Evolutionary conservation across 768 basidiomycete genomes (phyloP).

Genomic region (Lactarius quietus): DNA sequence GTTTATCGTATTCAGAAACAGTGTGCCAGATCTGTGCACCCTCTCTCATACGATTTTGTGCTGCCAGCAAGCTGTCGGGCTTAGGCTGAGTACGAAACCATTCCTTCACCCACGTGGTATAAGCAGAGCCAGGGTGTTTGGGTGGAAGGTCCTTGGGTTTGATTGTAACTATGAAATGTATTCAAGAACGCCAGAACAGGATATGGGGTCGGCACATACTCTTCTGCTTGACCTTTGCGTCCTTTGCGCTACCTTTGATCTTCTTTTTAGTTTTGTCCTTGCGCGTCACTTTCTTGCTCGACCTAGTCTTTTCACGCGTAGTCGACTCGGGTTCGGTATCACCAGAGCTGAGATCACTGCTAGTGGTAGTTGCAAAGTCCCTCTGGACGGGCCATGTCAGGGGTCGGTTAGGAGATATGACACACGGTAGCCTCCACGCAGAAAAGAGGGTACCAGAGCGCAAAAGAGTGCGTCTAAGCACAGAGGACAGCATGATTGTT

Average conservation of each 20-base stretch:
- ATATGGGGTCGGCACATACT: background rate
- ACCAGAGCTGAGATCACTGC: too few species aligned
- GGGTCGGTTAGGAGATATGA: background rate
- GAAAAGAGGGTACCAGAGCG: background rate
- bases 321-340: conserved; percentile 11
- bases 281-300: background rate
- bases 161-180: conserved; percentile 1
- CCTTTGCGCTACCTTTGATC: background rate
- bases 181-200: background rate
- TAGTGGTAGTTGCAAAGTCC: background rate
- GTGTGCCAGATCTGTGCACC: conserved; percentile 3
- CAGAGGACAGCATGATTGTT: conserved; percentile 7
- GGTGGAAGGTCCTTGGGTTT: background rate
- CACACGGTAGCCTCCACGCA: background rate
- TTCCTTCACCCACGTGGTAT: background rate
- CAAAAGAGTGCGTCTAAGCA: conserved; percentile 11
- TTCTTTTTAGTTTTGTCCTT: background rate
- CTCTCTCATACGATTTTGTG: background rate
- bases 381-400: conserved; percentile 1
- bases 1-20: conserved; percentile 20
- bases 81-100: conserved; percentile 10
- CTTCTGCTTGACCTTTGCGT: background rate
- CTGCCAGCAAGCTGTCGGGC: accelerated
- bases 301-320: background rate
- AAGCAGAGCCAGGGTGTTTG: background rate